phyloP scores from a whole-genome alignment of 2,329 filamentous ascomycete genomes.

The Leptographium flavum region DNA sequence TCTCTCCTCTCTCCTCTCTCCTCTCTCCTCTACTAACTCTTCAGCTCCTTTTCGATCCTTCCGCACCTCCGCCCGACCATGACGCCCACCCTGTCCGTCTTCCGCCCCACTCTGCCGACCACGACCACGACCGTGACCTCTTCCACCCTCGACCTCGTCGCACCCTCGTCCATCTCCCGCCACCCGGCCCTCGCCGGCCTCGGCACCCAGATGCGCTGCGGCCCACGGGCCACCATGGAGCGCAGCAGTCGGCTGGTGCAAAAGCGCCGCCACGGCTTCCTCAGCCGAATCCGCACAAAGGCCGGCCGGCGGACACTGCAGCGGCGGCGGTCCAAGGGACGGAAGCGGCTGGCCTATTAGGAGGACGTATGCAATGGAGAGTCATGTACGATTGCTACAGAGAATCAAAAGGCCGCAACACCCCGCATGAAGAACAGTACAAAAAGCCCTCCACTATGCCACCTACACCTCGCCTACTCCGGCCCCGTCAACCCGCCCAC shows the following conservation, averaged over 20 bases:
- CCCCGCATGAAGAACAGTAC: background rate
- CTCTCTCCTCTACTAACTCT: background rate
- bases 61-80: slow-evolving; percentile 6
- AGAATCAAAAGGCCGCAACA: background rate
- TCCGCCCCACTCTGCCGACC: background rate
- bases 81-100: background rate
- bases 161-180: slow-evolving; percentile 29
- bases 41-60: slow-evolving; percentile 17
- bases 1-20: background rate
- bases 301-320: slow-evolving; percentile 38
- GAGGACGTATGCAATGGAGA: too few relatives aligned
- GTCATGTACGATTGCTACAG: background rate
- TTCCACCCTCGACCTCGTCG: slow-evolving; percentile 27
- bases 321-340: slow-evolving; percentile 37
- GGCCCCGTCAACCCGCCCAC: slow-evolving; percentile 19
- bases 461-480: slow-evolving; percentile 10
- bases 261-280: slow-evolving; percentile 45
- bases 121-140: slow-evolving; percentile 13
- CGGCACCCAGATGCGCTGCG: slow-evolving; percentile 38
- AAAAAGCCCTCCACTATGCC: background rate
- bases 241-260: slow-evolving; percentile 38
- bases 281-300: slow-evolving; percentile 33
- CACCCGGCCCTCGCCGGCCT: slow-evolving; percentile 34
- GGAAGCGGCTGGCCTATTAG: slow-evolving; percentile 24
- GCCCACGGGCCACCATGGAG: slow-evolving; percentile 43